Conservation (phyloP, 768 basidiomycete species). For the Pleurotus tuoliensis region DNA sequence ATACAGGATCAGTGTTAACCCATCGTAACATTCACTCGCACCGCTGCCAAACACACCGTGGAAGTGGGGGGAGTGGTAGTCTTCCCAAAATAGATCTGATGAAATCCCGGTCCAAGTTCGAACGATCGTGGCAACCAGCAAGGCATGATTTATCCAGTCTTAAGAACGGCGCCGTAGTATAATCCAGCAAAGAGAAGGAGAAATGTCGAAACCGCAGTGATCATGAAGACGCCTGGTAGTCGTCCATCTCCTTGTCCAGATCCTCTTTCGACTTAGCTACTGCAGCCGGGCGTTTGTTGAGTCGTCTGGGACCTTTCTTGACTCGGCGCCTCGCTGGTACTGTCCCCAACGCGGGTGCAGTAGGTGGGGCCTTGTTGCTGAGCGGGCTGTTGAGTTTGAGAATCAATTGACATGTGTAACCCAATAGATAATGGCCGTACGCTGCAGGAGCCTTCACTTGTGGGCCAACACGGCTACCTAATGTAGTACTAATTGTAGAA, state of each 20-base stretch:
- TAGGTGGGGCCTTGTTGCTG: constrained; percentile 2
- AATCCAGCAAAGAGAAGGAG: not conserved
- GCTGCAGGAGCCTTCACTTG: not conserved
- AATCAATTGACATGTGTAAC: not conserved
- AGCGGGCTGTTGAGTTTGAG: not conserved
- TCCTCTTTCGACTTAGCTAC: constrained; percentile 44
- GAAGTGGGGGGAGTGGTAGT: too few relatives aligned
- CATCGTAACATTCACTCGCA: too few relatives aligned
- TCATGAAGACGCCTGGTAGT: constrained; percentile 49
- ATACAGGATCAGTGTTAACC: too few relatives aligned
- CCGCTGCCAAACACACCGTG: too few relatives aligned
- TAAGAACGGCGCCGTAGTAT: too few relatives aligned
- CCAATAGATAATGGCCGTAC: not conserved
- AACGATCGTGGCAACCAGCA: too few relatives aligned
- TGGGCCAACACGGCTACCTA: not conserved
- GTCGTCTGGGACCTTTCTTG: constrained; percentile 73
- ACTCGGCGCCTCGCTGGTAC: constrained; percentile 39
- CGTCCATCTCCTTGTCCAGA: constrained; percentile 79
- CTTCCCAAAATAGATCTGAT: too few relatives aligned
- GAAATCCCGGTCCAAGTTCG: too few relatives aligned
- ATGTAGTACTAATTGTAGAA: constrained; percentile 10
- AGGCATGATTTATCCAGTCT: too few relatives aligned
- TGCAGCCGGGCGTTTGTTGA: constrained; percentile 48
- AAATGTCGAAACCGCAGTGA: not conserved
- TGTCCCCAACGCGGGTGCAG: constrained; percentile 20